Conservation (phyloP, 1,139 yeast species). For the Lodderomyces metapsilosis region DNA sequence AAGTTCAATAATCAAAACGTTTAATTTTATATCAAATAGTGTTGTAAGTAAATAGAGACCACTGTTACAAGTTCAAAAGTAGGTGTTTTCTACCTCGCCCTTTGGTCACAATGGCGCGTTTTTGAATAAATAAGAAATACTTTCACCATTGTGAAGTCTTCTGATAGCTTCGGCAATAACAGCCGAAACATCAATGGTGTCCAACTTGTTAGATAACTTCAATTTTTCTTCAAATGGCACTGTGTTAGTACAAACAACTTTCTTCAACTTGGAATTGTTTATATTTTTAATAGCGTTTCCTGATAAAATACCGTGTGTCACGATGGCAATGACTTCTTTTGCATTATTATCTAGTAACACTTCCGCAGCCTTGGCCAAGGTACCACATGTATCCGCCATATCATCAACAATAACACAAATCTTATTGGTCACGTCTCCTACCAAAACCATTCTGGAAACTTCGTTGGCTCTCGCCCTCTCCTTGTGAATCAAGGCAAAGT, state of each 20-base stretch:
- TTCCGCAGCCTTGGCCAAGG: slow-evolving; percentile 75
- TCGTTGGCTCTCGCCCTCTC: slow-evolving; percentile 81
- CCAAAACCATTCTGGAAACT: slow-evolving; percentile 71
- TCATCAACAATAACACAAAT: slow-evolving; percentile 74
- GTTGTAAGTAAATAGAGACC: too few species aligned
- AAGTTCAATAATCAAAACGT: not conserved
- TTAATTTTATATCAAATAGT: not conserved
- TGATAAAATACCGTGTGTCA: slow-evolving; percentile 77
- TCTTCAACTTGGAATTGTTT: slow-evolving; percentile 54
- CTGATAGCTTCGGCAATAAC: slow-evolving; percentile 78
- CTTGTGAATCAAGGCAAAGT: slow-evolving; percentile 78
- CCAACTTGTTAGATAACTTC: slow-evolving; percentile 52
- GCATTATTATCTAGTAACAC: slow-evolving; percentile 62
- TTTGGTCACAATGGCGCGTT: slow-evolving; percentile 29
- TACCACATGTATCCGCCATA: slow-evolving; percentile 86
- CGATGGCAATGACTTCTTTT: slow-evolving; percentile 72
- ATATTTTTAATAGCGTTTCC: slow-evolving; percentile 67
- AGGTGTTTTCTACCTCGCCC: not conserved
- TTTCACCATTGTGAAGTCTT: slow-evolving; percentile 81
- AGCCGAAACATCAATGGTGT: slow-evolving; percentile 68
- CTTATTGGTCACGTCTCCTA: slow-evolving; percentile 73
- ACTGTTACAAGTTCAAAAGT: too few species aligned
- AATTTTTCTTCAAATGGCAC: slow-evolving; percentile 63
- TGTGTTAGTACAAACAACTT: slow-evolving; percentile 72
- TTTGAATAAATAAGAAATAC: slow-evolving; percentile 70